Base-by-base conservation (phyloP, 139 green algal species). In the Tetratostichococcus sp. region DNA sequence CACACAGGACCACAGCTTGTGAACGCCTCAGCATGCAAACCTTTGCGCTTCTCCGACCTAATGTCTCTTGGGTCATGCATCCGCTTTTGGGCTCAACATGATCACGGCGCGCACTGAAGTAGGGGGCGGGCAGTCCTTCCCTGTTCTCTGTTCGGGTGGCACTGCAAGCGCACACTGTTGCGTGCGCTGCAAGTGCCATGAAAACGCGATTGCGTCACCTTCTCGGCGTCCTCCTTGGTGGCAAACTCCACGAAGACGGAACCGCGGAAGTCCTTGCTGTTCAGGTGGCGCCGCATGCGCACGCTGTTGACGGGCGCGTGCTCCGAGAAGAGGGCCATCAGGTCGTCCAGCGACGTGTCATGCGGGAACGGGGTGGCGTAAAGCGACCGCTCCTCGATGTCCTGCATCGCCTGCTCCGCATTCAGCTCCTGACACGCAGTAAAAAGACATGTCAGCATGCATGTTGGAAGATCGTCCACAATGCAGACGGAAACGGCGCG, bases 231-330 rank as follows among this genome's bases (percentile, higher is more conserved):
- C 73, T 91, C 89, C 34, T 69, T 32, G 65, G 25, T 77, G 3
- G 22, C 74, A 81, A 94, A 92, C 86, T 94, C 93, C 25, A 95
- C 81, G 78, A 97, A 97, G 17, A 92, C 82, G 22, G 76, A 86
- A 43, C 93, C 93, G 73, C 88, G 91, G 85, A 97, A 97, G 58
- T 89, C 85, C 79, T 95, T 97, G 83, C 69, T 87, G 34, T 26
- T 43, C 22, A 83, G 3, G 80, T 95, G 90, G 70, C 92, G 88
- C 4, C 93, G 86, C 86, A 97, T 80, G 72, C 90, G 86, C 70
- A 97, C 86, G 72, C 78, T 86, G 59, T 87, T 89, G 5, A 93
- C 83, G 19, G 57, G 67, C 4, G 43, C n/a, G n/a, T 14, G 19
- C 6, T 32, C 43, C 30, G 34, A 28, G 57, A 80, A 80, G 39